phyloP scores from a whole-genome alignment of 148 eudicot species.

The Mesembryanthemum crystallinum region DNA sequence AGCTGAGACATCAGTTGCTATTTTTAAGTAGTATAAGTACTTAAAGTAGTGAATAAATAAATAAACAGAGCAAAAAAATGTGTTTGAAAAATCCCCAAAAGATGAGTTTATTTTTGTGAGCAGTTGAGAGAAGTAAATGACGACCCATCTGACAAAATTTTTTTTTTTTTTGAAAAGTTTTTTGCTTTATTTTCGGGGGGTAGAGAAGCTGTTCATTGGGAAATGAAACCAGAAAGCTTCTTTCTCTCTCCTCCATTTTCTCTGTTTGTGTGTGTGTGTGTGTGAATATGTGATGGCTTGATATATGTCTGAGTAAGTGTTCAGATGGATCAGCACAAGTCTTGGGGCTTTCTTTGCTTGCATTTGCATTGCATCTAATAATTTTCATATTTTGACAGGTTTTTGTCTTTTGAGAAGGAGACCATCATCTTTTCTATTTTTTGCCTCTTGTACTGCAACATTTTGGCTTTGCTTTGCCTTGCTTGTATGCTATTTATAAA shows the following conservation, averaged over 20 bases:
- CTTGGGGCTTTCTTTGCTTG: conserved; percentile 22
- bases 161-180: background rate
- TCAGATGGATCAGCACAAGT: conserved; percentile 34
- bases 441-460: background rate
- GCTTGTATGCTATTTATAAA: background rate
- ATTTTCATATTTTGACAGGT: conserved; percentile 12
- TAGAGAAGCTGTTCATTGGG: conserved; percentile 22
- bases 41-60: no score
- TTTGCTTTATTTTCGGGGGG: background rate
- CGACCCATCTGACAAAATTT: conserved; percentile 25
- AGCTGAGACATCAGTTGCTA: conserved; percentile 24
- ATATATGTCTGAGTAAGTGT: conserved; percentile 1
- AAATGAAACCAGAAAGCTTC: conserved; percentile 19
- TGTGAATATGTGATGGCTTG: background rate
- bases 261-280: no score
- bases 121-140: conserved; percentile 25
- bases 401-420: conserved; percentile 22
- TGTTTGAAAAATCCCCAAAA: background rate
- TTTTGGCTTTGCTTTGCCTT: background rate
- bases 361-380: background rate
- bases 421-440: conserved; percentile 11
- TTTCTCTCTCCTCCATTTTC: conserved; percentile 9
- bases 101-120: background rate
- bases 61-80: background rate
- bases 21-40: background rate